Conservation (phyloP, 2,329 filamentous ascomycete genomes). For the Fonsecaea pugnacius region DNA sequence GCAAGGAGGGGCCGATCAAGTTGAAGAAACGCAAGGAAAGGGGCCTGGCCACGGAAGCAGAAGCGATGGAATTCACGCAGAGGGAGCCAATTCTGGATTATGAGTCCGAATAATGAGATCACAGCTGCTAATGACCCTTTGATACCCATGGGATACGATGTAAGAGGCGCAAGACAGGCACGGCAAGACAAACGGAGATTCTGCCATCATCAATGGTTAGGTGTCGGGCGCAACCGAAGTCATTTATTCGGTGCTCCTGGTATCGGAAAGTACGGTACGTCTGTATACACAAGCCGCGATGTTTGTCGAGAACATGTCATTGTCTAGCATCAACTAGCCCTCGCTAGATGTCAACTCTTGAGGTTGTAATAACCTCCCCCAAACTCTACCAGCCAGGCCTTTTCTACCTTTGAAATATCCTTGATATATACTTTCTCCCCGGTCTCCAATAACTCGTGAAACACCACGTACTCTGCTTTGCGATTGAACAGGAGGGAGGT, state of each 20-base stretch:
- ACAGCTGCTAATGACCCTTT: conserved; percentile 2
- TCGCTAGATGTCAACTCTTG: conserved; percentile 13
- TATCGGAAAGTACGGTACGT: not conserved
- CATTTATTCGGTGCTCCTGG: not conserved
- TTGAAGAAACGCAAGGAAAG: conserved; percentile 61
- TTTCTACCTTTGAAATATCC: conserved; percentile 92
- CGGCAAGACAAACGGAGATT: not conserved
- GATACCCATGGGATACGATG: conserved; percentile 10
- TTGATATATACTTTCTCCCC: conserved; percentile 85
- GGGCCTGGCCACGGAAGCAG: conserved; percentile 40
- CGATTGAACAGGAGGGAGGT: conserved; percentile 94
- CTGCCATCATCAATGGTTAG: not conserved
- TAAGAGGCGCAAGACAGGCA: not conserved
- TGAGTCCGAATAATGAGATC: conserved; percentile 33
- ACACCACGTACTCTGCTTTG: conserved; percentile 95
- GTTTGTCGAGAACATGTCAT: not conserved
- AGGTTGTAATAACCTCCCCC: conserved; percentile 80
- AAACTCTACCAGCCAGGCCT: conserved; percentile 88
- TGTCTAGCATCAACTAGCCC: not conserved
- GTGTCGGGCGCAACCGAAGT: not conserved
- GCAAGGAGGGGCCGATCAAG: conserved; percentile 66
- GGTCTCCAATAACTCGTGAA: conserved; percentile 90
- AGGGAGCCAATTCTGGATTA: conserved; percentile 32
- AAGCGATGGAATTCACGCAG: conserved; percentile 40
- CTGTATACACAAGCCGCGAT: not conserved